These are phyloP conservation scores for Letharia lupina DNA, from an alignment of 495 filamentous ascomycete genomes.

Conservation along the genomic window DNA sequence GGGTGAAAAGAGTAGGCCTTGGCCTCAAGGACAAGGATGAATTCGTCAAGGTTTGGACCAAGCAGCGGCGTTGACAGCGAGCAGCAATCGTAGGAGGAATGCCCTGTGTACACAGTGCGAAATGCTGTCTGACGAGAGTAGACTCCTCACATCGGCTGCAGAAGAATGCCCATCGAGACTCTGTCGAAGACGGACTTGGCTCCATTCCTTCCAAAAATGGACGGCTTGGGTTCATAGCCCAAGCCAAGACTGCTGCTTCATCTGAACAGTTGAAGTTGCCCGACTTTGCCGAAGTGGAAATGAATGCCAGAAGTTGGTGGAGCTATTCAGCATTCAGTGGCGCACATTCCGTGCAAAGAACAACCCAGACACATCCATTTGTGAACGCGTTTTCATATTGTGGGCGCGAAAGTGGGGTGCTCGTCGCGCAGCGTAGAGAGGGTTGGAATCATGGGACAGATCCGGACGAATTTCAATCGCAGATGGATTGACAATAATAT, in stretches of 20 bases:
- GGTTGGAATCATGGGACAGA: not conserved
- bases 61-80: constrained; percentile 26
- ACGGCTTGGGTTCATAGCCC: not conserved
- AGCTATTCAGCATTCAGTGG: not conserved
- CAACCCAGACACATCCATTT: not conserved
- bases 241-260: not conserved
- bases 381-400: not conserved
- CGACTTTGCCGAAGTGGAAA: not conserved
- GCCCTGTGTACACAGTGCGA: not conserved
- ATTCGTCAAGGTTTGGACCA: constrained; percentile 64
- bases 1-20: constrained; percentile 84
- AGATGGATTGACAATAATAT: not conserved
- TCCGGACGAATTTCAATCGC: not conserved
- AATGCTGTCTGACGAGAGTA: too few species aligned
- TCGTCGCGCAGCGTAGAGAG: not conserved
- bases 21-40: constrained; percentile 72
- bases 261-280: not conserved
- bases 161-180: not conserved
- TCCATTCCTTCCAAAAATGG: not conserved
- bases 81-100: not conserved
- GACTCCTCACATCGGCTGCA: not conserved
- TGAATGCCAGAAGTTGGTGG: not conserved
- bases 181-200: not conserved
- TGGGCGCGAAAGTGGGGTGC: not conserved
- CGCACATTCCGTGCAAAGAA: not conserved